These are phyloP conservation scores for Xylaria sp. DNA, from an alignment of 2,329 filamentous ascomycete species.

Conservation along the genomic window DNA sequence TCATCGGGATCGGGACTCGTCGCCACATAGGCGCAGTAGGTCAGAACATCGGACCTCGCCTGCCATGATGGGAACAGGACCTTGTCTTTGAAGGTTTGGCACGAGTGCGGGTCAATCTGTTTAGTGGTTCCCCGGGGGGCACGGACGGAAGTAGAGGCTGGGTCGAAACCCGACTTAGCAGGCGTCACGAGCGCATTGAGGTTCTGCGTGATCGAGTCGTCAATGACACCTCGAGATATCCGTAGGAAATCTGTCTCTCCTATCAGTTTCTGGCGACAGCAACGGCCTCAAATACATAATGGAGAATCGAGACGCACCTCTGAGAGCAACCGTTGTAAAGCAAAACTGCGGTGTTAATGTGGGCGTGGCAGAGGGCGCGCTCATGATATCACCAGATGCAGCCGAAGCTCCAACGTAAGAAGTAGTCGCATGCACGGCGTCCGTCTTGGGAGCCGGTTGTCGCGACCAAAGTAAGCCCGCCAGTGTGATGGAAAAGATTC, in stretches of 20 bases:
- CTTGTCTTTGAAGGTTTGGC: conserved; percentile 65
- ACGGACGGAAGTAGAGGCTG: conserved; percentile 65
- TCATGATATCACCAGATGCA: conserved; percentile 39
- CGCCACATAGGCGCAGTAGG: conserved; percentile 84
- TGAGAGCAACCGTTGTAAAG: conserved; percentile 63
- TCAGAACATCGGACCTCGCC: conserved; percentile 71
- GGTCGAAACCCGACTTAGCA: conserved; percentile 67
- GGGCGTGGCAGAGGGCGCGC: conserved; percentile 42
- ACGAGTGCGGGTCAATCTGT: conserved; percentile 57
- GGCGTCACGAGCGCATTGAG: conserved; percentile 85
- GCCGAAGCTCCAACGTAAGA: conserved; percentile 8
- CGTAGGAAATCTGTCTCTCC: conserved; percentile 73
- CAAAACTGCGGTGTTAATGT: conserved; percentile 69
- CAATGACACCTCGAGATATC: conserved; percentile 74
- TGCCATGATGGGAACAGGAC: conserved; percentile 89
- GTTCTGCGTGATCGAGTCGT: conserved; percentile 90
- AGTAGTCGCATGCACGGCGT: conserved; percentile 32
- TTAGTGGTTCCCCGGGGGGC: conserved; percentile 45
- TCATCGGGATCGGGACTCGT: conserved; percentile 83
- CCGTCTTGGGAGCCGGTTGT: conserved; percentile 35
- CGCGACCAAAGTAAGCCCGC: conserved; percentile 47
- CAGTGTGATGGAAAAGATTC: conserved; percentile 35
- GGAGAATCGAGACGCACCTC: conserved; percentile 48
- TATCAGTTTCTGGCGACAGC: conserved; percentile 16
- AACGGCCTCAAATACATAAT: not conserved